These are phyloP conservation scores for Pichia sp. DNA, from an alignment of 1,139 yeast genomes.

Conservation along the genomic window DNA sequence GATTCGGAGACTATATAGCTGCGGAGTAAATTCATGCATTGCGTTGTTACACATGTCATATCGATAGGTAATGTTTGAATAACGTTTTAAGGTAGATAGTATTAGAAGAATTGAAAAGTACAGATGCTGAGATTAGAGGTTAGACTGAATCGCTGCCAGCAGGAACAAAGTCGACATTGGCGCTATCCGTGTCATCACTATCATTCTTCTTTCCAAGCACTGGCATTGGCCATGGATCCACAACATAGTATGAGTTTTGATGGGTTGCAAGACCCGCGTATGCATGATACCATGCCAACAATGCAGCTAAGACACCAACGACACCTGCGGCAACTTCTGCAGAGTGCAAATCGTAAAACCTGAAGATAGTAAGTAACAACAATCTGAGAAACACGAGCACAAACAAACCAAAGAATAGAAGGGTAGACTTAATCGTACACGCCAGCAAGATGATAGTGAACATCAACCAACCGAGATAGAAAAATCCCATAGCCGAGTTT, in stretches of 20 bases:
- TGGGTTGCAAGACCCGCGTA: slow-evolving; percentile 77
- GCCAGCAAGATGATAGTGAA: slow-evolving; percentile 62
- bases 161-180: too few species aligned
- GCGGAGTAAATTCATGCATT: too few species aligned
- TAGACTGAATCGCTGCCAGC: too few species aligned
- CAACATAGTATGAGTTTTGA: slow-evolving; percentile 42
- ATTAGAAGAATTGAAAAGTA: too few species aligned
- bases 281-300: slow-evolving; percentile 84
- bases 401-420: slow-evolving; percentile 64
- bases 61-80: too few species aligned
- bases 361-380: slow-evolving; percentile 48
- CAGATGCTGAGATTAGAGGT: too few species aligned
- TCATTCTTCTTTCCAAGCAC: not conserved
- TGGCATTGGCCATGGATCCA: slow-evolving; percentile 12
- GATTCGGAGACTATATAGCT: too few species aligned
- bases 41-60: too few species aligned
- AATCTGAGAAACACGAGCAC: slow-evolving; percentile 59
- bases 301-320: slow-evolving; percentile 68
- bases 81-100: too few species aligned
- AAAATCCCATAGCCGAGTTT: slow-evolving; percentile 62
- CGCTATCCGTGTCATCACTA: not conserved
- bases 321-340: slow-evolving; percentile 55
- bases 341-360: slow-evolving; percentile 31
- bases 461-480: slow-evolving; percentile 69
- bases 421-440: slow-evolving; percentile 71